Base-by-base conservation (phyloP, 192 early-diverging fungal species). In the Geosiphon pyriformis region DNA sequence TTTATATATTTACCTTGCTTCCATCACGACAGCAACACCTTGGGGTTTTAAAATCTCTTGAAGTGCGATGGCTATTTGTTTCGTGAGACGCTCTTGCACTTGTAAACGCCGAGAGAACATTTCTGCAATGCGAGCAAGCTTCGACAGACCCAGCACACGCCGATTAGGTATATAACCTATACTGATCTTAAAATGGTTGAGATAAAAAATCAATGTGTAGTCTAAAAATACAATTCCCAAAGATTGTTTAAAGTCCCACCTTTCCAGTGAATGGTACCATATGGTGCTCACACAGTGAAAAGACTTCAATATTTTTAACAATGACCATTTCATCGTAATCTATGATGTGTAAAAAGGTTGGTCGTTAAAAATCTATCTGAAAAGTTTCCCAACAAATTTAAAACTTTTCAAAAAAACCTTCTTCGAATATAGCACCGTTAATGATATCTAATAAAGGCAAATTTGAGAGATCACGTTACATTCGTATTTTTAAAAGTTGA, bases 311-410 rank as follows among this genome's bases (percentile, higher is more conserved):
- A 77, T 97, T 87, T 69, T 90, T 92, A 18, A 99, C 97, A 76
- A 99, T 94, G 17, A 99, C 97, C 97, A 99, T 99, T 70, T 98
- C 97, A 59, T 97, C 94, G 73, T 97, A 92, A 70, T 98, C 93
- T 85, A 69, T 0, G 54, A 20, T 30, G 15, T 31, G 15, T n/a
- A n/a, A n/a, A n/a, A n/a, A n/a, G n/a, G n/a, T n/a, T n/a, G n/a
- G n/a, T n/a, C 25, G 3, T 46, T 11, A 48, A 10, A n/a, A 26
- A n/a, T 32, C 25, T 49, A 20, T 48, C 10, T 4, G 4, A 37
- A 48, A 10, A 27, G 18, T 25, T 31, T 12, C 48, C 10, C 32
- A n/a, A 37, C n/a, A 1, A 18, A 22, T 26, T 37, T 11, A 62
- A 46, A 22, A 57, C 30, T 25, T 20, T 31, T 57, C 12, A 48